Percentiles rank a stretch among this genome's conserved stretches.
These are phyloP conservation scores for Primulina huaijiensis DNA, from an alignment of 257 asterid genomes.

Conservation along the genomic window DNA sequence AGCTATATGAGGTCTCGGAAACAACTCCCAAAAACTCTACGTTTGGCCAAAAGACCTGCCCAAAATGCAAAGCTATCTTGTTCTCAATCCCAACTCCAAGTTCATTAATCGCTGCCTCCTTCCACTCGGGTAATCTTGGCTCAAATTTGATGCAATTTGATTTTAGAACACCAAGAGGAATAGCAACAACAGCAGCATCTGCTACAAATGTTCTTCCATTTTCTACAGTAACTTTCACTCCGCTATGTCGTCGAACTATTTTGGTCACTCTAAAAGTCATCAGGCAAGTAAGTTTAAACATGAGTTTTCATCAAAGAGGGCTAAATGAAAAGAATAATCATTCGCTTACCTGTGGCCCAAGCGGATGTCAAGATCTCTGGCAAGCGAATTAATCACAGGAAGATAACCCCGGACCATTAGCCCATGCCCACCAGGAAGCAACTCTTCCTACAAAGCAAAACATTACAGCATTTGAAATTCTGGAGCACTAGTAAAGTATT, in stretches of 20 bases:
- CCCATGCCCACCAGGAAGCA: slow-evolving; percentile 99
- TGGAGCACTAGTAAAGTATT: slow-evolving; percentile 2
- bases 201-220: slow-evolving; percentile 79
- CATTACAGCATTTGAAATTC: background rate
- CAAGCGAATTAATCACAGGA: slow-evolving; percentile 89
- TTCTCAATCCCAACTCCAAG: slow-evolving; percentile 96
- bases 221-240: slow-evolving; percentile 83
- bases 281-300: slow-evolving; percentile 10
- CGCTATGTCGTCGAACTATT: slow-evolving; percentile 65
- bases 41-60: slow-evolving; percentile 89
- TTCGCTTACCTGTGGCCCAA: slow-evolving; percentile 64
- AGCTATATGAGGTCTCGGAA: slow-evolving; percentile 70
- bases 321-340: background rate
- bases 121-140: slow-evolving; percentile 93
- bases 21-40: slow-evolving; percentile 97
- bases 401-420: slow-evolving; percentile 96
- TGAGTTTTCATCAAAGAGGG: background rate
- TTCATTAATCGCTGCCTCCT: slow-evolving; percentile 79
- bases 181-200: slow-evolving; percentile 85
- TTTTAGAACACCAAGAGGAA: slow-evolving; percentile 92
- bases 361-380: slow-evolving; percentile 90
- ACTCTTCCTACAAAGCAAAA: slow-evolving; percentile 57
- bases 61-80: slow-evolving; percentile 80
- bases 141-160: slow-evolving; percentile 67
- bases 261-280: slow-evolving; percentile 59